Percentiles rank a stretch among this genome's conserved stretches.
These are phyloP conservation scores for Aspergillus neoniger DNA, from an alignment of 2,329 filamentous ascomycete species.

Conservation along the genomic window DNA sequence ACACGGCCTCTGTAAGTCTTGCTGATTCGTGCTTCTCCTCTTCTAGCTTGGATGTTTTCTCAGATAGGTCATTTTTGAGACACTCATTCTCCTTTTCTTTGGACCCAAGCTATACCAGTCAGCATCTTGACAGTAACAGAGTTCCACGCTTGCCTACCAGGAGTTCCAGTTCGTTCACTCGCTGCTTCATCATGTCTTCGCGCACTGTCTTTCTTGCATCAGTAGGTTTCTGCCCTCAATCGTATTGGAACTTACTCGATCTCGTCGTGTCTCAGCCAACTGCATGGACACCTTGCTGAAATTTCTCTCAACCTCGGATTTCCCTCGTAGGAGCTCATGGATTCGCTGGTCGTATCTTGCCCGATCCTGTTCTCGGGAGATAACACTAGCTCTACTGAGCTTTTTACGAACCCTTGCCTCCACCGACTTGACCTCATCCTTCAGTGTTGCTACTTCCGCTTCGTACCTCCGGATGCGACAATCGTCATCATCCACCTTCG, in stretches of 20 bases:
- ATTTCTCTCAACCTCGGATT: conserved; percentile 24
- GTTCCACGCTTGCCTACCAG: conserved; percentile 19
- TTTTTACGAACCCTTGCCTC: conserved; percentile 35
- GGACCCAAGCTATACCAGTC: conserved; percentile 23
- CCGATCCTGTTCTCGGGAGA: conserved; percentile 30
- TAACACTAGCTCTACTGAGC: conserved; percentile 32
- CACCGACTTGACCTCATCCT: conserved; percentile 21
- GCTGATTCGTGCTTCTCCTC: conserved; percentile 23
- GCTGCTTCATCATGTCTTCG: conserved; percentile 5
- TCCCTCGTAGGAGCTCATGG: conserved; percentile 30
- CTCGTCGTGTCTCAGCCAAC: conserved; percentile 22
- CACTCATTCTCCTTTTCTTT: conserved; percentile 23
- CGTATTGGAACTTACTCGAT: conserved; percentile 25
- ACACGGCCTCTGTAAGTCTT: conserved; percentile 26
- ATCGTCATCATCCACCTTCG: conserved; percentile 22
- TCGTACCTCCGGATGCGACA: conserved; percentile 20
- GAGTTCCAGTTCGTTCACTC: conserved; percentile 13
- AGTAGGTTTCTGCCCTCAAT: background rate
- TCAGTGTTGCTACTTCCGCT: conserved; percentile 24
- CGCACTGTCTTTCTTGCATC: background rate
- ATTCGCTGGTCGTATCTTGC: conserved; percentile 34
- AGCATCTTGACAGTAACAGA: conserved; percentile 9
- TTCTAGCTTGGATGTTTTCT: conserved; percentile 16
- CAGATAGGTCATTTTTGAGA: conserved; percentile 17
- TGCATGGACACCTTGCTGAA: conserved; percentile 21